Percentiles rank a stretch among this genome's conserved stretches.
Evolutionary conservation across 805 yeast species (phyloP).

Genomic region (Candida ficus): DNA sequence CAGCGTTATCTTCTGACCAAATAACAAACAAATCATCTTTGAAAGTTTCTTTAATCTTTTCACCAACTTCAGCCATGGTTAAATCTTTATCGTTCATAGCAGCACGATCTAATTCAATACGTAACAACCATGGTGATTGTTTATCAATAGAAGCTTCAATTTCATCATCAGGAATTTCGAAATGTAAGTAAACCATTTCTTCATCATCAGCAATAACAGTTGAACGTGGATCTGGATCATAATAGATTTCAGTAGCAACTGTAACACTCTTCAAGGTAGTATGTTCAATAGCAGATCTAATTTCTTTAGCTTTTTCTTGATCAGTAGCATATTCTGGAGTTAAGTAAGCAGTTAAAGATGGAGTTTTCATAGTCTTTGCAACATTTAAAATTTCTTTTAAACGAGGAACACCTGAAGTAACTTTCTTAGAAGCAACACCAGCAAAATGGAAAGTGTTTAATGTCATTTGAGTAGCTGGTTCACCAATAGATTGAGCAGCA

Average conservation of each 20-base stretch:
- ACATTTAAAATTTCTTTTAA: constrained; percentile 96
- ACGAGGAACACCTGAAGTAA: constrained; percentile 84
- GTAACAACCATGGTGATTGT: constrained; percentile 97
- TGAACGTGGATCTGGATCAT: constrained; percentile 96
- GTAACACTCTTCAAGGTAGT: constrained; percentile 93
- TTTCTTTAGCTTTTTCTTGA: constrained; percentile 89
- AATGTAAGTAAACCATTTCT: constrained; percentile 95
- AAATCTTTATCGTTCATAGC: constrained; percentile 97
- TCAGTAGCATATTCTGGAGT: constrained; percentile 76
- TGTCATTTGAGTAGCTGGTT: constrained; percentile 98
- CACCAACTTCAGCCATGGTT: constrained; percentile 98
- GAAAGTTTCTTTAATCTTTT: constrained; percentile 85
- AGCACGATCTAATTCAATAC: constrained; percentile 96
- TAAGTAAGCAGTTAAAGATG: constrained; percentile 94
- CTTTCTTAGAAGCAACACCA: constrained; percentile 95
- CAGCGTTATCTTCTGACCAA: constrained; percentile 99
- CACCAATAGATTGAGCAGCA: constrained; percentile 98
- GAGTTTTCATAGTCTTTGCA: constrained; percentile 98
- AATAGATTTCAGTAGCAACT: constrained; percentile 93
- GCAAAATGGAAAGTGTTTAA: constrained; percentile 97
- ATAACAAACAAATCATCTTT: constrained; percentile 94
- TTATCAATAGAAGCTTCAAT: constrained; percentile 90
- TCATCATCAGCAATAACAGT: constrained; percentile 97
- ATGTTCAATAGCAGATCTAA: constrained; percentile 96
- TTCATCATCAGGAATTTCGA: constrained; percentile 96